Evolutionary conservation across 2,329 filamentous ascomycete genomes (phyloP), one percentile per base, ranked within the genome.

Genomic region (Trichoderma sp.): DNA sequence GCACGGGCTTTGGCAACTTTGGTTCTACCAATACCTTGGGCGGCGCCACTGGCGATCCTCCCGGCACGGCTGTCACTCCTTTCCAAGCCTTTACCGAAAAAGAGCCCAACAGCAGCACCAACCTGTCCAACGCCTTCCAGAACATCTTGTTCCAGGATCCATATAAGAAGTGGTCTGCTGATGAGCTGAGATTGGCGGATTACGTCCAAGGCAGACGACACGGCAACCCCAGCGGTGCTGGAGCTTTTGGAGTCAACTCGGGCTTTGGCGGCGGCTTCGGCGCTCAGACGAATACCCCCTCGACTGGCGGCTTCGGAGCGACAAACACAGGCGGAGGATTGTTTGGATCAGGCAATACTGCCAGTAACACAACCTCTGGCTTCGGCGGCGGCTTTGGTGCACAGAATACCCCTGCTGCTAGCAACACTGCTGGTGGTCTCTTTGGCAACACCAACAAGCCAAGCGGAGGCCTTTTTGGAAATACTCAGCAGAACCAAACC

Each of bases 81-180:
- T 97, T 96, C 85, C 85, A 90, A 76, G 87, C 94, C 0, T 89
- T 90, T 64, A 86, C 88, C 24, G 94, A 97, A 85, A 97, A 96
- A 83, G 94, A 97, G 81, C 84, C 87, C 4, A 90, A 89, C 59
- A 89, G 85, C 78, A 84, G 83, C 21, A 85, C 74, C 81, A 89
- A 80, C 79, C 75, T 74, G 50, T 76, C 86, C 78, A 90, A 93
- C 81, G 88, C 92, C 4, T 97, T 93, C 83, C 94, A 97, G 83
- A 96, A 92, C 79, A 91, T 97, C 75, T 86, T 93, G 27, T 95
- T 96, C 83, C 92, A 93, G 85, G 91, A 92, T 29, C 90, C 93
- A 1, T 97, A 96, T 86, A 92, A 92, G 83, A 97, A 97, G 83
- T 98, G 93, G 87, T 98, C 96, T 11, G 91, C 94, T n/a, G 97